Percentiles rank a stretch among this genome's conserved stretches.
These are phyloP conservation scores for Fragosphaeria purpurea DNA, from an alignment of 2,329 filamentous ascomycete genomes.

Conservation along the genomic window DNA sequence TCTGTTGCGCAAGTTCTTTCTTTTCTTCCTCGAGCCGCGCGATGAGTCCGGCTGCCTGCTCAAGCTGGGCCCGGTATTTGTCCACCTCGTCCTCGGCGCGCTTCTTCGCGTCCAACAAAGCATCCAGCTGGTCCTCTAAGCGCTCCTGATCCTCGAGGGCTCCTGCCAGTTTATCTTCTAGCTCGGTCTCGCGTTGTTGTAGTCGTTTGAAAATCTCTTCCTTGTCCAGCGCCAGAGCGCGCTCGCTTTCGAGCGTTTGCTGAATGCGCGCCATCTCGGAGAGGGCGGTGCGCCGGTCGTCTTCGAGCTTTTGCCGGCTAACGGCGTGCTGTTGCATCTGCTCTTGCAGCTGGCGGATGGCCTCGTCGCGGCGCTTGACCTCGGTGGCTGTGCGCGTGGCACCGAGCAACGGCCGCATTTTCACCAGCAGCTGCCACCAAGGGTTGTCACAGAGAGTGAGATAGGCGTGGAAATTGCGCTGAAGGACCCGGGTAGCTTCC, in stretches of 20 bases:
- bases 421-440: conserved; percentile 93
- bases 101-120: conserved; percentile 79
- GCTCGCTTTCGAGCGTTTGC: conserved; percentile 89
- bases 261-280: conserved; percentile 82
- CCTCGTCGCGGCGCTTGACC: conserved; percentile 89
- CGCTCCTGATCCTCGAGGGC: conserved; percentile 91
- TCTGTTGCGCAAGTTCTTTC: conserved; percentile 55
- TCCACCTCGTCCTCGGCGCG: conserved; percentile 78
- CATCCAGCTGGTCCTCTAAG: conserved; percentile 87
- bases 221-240: conserved; percentile 91
- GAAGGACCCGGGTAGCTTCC: conserved; percentile 89
- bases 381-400: conserved; percentile 86
- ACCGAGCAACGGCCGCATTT: conserved; percentile 91
- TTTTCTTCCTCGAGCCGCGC: conserved; percentile 80
- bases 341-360: conserved; percentile 77
- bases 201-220: conserved; percentile 98
- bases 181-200: conserved; percentile 79
- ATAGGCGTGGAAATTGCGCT: conserved; percentile 88
- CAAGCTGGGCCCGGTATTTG: conserved; percentile 67
- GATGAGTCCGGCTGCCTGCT: conserved; percentile 85
- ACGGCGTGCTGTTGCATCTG: conserved; percentile 70
- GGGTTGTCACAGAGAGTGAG: conserved; percentile 82
- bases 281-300: conserved; percentile 80
- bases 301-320: conserved; percentile 72
- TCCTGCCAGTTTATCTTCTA: conserved; percentile 85